Evolutionary conservation across 176 grass and related monocot species (phyloP).

Genomic region (Aegilops bicornis): DNA sequence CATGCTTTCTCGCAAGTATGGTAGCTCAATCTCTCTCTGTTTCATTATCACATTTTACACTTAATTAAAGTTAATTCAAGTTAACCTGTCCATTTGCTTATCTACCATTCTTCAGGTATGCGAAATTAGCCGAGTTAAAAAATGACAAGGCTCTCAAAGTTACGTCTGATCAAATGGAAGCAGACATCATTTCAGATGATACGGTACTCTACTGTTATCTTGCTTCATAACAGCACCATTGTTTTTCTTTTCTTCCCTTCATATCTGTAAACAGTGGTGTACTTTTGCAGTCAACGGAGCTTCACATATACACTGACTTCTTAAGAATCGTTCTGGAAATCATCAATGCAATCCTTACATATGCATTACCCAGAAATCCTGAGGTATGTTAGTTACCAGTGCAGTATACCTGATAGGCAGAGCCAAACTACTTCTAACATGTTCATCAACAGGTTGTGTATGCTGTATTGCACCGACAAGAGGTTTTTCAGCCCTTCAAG

Average conservation of each 20-base stretch:
- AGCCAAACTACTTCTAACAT: constrained; percentile 30
- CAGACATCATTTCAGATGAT: constrained; percentile 77
- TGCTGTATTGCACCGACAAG: constrained; percentile 97
- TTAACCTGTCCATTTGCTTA: background rate
- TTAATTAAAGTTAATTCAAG: background rate
- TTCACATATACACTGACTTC: constrained; percentile 98
- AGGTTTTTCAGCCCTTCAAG: constrained; percentile 97
- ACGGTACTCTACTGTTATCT: constrained; percentile 55
- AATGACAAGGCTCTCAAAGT: constrained; percentile 79
- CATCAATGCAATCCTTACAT: constrained; percentile 97
- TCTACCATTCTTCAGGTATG: constrained; percentile 63
- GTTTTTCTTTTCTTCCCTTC: constrained; percentile 16
- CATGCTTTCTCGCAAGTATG: constrained; percentile 99
- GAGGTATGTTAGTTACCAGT: constrained; percentile 53
- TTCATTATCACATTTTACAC: background rate
- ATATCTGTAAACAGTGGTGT: constrained; percentile 29
- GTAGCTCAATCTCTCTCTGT: constrained; percentile 11
- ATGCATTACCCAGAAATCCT: constrained; percentile 94
- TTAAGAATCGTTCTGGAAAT: constrained; percentile 97
- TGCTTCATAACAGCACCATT: background rate
- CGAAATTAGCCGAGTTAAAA: constrained; percentile 96
- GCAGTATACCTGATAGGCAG: constrained; percentile 21
- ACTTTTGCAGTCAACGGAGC: constrained; percentile 90
- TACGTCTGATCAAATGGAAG: constrained; percentile 67
- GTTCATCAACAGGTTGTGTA: constrained; percentile 79